Base-by-base conservation (phyloP, 495 filamentous ascomycete genomes). In the Amphirosellinia nigrospora region DNA sequence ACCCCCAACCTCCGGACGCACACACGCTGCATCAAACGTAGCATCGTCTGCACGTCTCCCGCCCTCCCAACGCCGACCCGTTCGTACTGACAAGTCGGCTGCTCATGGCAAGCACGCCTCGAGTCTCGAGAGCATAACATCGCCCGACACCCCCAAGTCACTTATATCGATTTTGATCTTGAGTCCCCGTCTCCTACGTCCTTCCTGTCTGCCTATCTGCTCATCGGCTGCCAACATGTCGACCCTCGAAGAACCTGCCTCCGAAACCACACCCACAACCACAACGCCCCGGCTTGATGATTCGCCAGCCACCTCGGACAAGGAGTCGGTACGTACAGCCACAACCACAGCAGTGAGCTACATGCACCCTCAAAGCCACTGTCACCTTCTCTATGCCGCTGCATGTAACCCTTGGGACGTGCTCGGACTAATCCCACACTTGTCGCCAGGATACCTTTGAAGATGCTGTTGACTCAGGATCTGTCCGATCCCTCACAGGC, bases 381-480 rank as follows among this genome's bases (percentile, higher is more conserved):
- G 39, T n/a, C 50, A 45, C 65, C 59, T 38, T 50, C 16, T 48
- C 58, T 61, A 26, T 30, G 21, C 43, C 10, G 34, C 55, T 71
- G 41, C 36, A 61, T 45, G 43, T 39, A 16, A 16, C 62, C 16
- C 26, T 41, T 39, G 23, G 32, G 15, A 9, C 55, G 11, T 38
- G 19, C 43, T 41, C 15, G 15, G 55, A 63, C 73, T 74, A 70
- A 72, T 69, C 65, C 46, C 50, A 21, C 50, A 59, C 53, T 65
- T 43, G 9, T 68, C 43, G 72, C 56, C 79, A 93, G 91, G 92
- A 94, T 69, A 88, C 89, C 26, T 94, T 93, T 67, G 91, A 93
- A 76, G 91, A 95, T 82, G 91, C 91, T 68, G 82, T 87, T 72
- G 92, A 93, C 79, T 84, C 80, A 19, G 77, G 79, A 60, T 84